These are phyloP conservation scores for Torrubiella hemipterigena DNA, from an alignment of 2,329 filamentous ascomycete species.

Conservation along the genomic window DNA sequence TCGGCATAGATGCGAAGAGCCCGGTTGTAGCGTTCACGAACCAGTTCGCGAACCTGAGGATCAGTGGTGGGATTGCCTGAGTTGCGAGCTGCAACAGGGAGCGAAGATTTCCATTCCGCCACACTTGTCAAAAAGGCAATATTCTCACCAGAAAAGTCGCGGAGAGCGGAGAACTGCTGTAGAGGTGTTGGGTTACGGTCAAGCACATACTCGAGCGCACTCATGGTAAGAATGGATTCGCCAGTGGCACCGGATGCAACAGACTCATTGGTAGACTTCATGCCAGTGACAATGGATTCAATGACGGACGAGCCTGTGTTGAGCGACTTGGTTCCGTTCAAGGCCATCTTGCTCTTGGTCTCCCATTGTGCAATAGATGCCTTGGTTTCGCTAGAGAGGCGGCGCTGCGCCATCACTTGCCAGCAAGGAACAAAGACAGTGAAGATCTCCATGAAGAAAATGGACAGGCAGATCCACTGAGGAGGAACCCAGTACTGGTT, in stretches of 20 bases:
- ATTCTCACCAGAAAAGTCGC: slow-evolving; percentile 61
- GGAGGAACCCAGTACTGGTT: slow-evolving; percentile 39
- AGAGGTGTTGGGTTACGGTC: slow-evolving; percentile 46
- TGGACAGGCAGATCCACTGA: slow-evolving; percentile 36
- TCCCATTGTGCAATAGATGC: slow-evolving; percentile 33
- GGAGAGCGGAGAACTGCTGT: slow-evolving; percentile 50
- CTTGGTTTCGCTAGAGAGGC: slow-evolving; percentile 27
- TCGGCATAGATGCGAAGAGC: slow-evolving; percentile 50
- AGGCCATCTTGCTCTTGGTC: slow-evolving; percentile 18
- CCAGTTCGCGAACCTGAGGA: slow-evolving; percentile 13
- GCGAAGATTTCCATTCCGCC: slow-evolving; percentile 37
- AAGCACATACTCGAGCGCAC: slow-evolving; percentile 49
- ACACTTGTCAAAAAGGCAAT: slow-evolving; percentile 54
- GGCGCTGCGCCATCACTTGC: slow-evolving; percentile 35
- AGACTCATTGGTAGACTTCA: slow-evolving; percentile 21
- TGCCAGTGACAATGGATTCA: slow-evolving; percentile 14
- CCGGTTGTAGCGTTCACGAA: slow-evolving; percentile 38
- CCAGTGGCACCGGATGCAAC: slow-evolving; percentile 9
- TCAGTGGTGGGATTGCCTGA: slow-evolving; percentile 5
- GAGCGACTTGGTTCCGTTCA: slow-evolving; percentile 9
- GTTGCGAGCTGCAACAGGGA: slow-evolving; percentile 12
- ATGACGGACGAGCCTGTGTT: slow-evolving; percentile 12
- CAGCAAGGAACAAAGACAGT: slow-evolving; percentile 50
- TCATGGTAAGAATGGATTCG: slow-evolving; percentile 43
- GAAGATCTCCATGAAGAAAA: slow-evolving; percentile 49